phyloP scores from a whole-genome alignment of 352 stramenopile genomes.

The Pythium diclinum region DNA sequence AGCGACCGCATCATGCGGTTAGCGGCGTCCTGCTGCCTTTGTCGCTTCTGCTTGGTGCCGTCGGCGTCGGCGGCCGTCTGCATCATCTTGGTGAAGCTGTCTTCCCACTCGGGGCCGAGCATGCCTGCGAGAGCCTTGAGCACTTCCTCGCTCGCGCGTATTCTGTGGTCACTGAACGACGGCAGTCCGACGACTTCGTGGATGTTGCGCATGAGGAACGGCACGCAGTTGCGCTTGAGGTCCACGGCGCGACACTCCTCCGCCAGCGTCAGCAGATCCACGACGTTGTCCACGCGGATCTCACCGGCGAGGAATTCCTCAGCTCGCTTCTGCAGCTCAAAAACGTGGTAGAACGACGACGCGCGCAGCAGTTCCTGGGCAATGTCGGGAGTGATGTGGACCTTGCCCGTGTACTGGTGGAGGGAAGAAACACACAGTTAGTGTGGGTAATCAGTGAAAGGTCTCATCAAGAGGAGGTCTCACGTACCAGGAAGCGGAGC shows the following conservation, averaged over 20 bases:
- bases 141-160: conserved; percentile 81
- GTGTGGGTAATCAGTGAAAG: not conserved
- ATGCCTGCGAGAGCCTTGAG: conserved; percentile 78
- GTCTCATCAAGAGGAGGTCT: not conserved
- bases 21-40: conserved; percentile 5
- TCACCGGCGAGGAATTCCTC: conserved; percentile 79
- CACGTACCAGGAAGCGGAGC: conserved; percentile 77
- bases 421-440: not conserved
- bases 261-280: conserved; percentile 69
- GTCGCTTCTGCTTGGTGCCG: conserved; percentile 32
- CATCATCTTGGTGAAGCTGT: conserved; percentile 70
- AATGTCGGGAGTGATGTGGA: conserved; percentile 77
- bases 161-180: conserved; percentile 70
- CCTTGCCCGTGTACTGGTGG: conserved; percentile 84
- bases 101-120: conserved; percentile 74
- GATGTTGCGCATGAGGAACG: conserved; percentile 86
- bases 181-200: conserved; percentile 77
- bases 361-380: conserved; percentile 79
- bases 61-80: conserved; percentile 35
- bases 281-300: conserved; percentile 79
- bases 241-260: conserved; percentile 78
- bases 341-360: conserved; percentile 79
- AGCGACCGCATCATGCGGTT: conserved; percentile 19
- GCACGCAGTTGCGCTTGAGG: conserved; percentile 83
- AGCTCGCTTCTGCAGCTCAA: conserved; percentile 82